Conservation (phyloP, 441 rosid genomes). For the Corymbia calophylla region DNA sequence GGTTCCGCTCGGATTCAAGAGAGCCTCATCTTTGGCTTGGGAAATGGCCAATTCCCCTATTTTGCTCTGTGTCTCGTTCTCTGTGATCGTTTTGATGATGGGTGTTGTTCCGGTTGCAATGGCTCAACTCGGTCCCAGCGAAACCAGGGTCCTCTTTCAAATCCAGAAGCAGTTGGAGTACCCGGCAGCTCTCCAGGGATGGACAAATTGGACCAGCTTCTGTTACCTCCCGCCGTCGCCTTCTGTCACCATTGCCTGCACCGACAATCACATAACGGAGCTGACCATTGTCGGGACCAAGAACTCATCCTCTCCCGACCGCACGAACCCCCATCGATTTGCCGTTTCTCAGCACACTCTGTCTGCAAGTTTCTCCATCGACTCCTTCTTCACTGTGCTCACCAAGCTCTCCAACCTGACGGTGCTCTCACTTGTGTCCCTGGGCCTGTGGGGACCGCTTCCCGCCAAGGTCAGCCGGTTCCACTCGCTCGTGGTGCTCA, state of each 20-base stretch:
- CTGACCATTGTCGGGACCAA: conserved; percentile 61
- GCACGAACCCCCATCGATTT: conserved; percentile 8
- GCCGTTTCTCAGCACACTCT: conserved; percentile 26
- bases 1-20: not conserved
- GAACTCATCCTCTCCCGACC: conserved; percentile 20
- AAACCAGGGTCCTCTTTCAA: conserved; percentile 46
- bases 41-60: conserved; percentile 19
- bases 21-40: not conserved
- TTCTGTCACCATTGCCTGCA: conserved; percentile 55
- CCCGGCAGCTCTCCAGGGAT: conserved; percentile 59
- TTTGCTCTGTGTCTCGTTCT: conserved; percentile 11
- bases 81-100: conserved; percentile 8
- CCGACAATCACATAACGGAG: conserved; percentile 41
- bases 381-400: conserved; percentile 62
- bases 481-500: conserved; percentile 42
- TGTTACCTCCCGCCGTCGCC: conserved; percentile 60
- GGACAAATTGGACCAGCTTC: conserved; percentile 76
- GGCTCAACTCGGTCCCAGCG: conserved; percentile 45
- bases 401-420: conserved; percentile 58
- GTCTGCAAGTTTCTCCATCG: conserved; percentile 47
- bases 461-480: conserved; percentile 49
- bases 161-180: conserved; percentile 61
- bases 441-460: conserved; percentile 76
- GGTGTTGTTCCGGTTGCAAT: conserved; percentile 24
- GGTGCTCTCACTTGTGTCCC: conserved; percentile 53